Conservation (phyloP, 1,139 yeast species). For the Zygosaccharomyces pseudobailii region DNA sequence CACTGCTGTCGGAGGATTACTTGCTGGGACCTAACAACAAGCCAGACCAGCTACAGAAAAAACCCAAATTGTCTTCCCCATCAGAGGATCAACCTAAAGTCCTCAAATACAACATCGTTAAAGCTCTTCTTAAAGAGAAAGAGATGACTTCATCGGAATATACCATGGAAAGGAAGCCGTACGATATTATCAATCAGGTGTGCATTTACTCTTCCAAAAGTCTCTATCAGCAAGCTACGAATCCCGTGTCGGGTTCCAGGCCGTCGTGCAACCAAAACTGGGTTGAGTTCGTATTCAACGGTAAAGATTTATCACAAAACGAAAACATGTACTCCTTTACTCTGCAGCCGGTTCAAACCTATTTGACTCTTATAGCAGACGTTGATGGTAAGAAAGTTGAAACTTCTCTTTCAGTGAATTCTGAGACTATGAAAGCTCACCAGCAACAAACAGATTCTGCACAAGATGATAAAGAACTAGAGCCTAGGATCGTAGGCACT, state of each 20-base stretch:
- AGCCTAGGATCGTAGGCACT: slow-evolving; percentile 1
- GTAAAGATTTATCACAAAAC: slow-evolving; percentile 23
- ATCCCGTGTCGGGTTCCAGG: slow-evolving; percentile 28
- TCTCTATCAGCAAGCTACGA: slow-evolving; percentile 28
- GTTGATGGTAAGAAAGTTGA: slow-evolving; percentile 14
- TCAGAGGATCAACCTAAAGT: slow-evolving; percentile 21
- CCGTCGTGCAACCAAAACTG: slow-evolving; percentile 30
- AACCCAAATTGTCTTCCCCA: slow-evolving; percentile 13
- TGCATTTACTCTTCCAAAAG: slow-evolving; percentile 27
- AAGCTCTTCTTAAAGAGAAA: slow-evolving; percentile 21
- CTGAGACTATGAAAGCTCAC: slow-evolving; percentile 19
- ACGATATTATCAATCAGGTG: slow-evolving; percentile 21
- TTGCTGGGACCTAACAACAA: slow-evolving; percentile 24
- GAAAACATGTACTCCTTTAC: slow-evolving; percentile 29
- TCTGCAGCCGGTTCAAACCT: slow-evolving; percentile 30
- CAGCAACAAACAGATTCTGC: slow-evolving; percentile 7
- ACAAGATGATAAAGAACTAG: slow-evolving; percentile 6
- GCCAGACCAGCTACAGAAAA: slow-evolving; percentile 9
- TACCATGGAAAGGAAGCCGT: slow-evolving; percentile 21
- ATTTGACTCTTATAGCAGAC: slow-evolving; percentile 22
- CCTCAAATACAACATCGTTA: slow-evolving; percentile 28
- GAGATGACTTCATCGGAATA: slow-evolving; percentile 19
- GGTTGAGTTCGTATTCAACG: slow-evolving; percentile 30
- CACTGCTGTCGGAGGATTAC: slow-evolving; percentile 29
- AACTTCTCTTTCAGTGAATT: slow-evolving; percentile 22